Base-by-base conservation (phyloP, 2,329 filamentous ascomycete species). In the Alternaria metachromatica region DNA sequence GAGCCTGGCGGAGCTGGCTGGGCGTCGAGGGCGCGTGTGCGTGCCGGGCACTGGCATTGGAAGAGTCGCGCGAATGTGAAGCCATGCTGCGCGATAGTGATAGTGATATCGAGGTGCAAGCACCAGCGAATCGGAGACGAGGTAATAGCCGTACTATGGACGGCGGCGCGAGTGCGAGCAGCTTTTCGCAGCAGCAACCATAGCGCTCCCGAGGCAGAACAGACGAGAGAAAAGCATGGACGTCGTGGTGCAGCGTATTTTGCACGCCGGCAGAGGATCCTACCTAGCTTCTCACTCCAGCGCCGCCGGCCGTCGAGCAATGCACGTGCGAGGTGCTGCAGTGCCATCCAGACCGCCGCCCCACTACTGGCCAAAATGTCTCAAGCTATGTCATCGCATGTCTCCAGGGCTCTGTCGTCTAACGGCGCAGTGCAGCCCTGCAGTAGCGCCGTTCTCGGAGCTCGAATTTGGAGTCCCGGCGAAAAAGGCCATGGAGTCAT, bases 1-100 rank as follows among this genome's bases (percentile, higher is more conserved):
- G 76, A 12, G 80, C 76, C 54, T 82, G 75, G n/a, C 83, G 73
- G 53, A 84, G 75, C 64, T 78, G 75, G 73, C 78, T 81, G 37
- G 80, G 80, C 3, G 72, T 79, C 8, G 67, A 54, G 10, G 80
- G 80, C 2, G 75, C 73, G 67, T 81, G 78, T n/a, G 74, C 70
- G 55, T 74, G 72, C 46, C 70, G 64, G 48, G 70, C 67, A 68
- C 74, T 78, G 51, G 70, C 68, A 12, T 46, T 72, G n/a, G 78
- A 78, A 28, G 77, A 72, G 56, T 71, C 76, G 64, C 77, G 72
- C 58, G 72, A 73, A 46, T 77, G 76, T n/a, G 72, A 68, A 51
- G 62, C 58, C 58, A 60, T 44, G 26, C 33, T 46, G 50, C 11
- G 49, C 6, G 37, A 26, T 33, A 56, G 53, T 6, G 37, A 41